Base-by-base conservation (phyloP, 345 rosid genomes). In the Cochlearia excelsa region DNA sequence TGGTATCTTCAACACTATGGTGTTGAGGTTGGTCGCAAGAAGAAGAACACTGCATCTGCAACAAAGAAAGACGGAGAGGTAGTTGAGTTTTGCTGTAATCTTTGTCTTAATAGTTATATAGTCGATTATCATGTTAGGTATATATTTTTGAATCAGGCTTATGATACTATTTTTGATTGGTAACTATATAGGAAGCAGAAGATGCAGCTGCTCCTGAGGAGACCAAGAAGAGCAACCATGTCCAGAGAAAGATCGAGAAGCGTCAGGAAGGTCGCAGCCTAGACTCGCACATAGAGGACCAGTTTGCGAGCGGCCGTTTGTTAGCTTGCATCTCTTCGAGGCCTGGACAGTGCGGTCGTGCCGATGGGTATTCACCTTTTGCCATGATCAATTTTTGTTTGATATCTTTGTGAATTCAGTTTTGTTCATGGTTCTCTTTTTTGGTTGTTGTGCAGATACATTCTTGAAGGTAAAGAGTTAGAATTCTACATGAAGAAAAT, bases 401-500 rank as follows among this genome's bases (percentile, higher is more conserved):
- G 2, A 28, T 27, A 26, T 8, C 30, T 54, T 0, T 2, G n/a
- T n/a, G 0, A 0, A 0, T 29, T 35, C 26, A 3, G 38, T 30
- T 52, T 29, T 7, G n/a, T 31, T 26, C 0, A 60, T 54, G 1
- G 51, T 11, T 5, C 65, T n/a, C 5, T 1, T 1, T 3, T 34
- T 0, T 52, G 59, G 30, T 3, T 11, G n/a, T n/a, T n/a, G n/a
- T 43, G 37, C 81, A 84, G 89, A 52, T 89, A 79, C 56, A 84
- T 80, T 11, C 71, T 77, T 78, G 89, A 86, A 62, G 92, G 89
- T 34, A 81, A 73, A 72, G 92, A 84, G 73, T 63, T 86, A 31
- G 97, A 84, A 29, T 86, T 86, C 53, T 84, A 81, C 79, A 77
- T 79, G 89, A 88, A 81, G 86, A 82, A 89, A 81, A 28, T 86